Percentiles rank a stretch among this genome's conserved stretches.
These are phyloP conservation scores for Vigna nakashimae DNA, from an alignment of 306 rosid species.

Conservation along the genomic window DNA sequence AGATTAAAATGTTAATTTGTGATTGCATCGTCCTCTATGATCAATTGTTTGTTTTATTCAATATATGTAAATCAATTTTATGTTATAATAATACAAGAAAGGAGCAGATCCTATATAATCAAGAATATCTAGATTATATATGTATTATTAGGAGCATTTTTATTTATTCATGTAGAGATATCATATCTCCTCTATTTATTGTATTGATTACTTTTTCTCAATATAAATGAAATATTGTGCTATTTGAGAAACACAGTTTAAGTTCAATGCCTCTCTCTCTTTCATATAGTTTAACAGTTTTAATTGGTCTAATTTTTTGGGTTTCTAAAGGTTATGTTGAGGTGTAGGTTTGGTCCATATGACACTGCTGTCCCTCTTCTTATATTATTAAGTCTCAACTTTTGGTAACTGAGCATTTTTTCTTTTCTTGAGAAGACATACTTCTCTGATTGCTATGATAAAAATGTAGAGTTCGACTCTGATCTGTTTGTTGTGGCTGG, in stretches of 20 bases:
- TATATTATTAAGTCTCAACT: constrained; percentile 4
- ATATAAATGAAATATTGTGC: too few relatives aligned
- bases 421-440: constrained; percentile 24
- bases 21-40: neutral
- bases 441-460: constrained; percentile 19
- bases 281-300: too few relatives aligned
- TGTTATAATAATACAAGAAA: too few relatives aligned
- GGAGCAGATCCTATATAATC: too few relatives aligned
- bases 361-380: constrained; percentile 28
- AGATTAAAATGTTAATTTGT: constrained; percentile 29
- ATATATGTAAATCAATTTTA: constrained; percentile 4
- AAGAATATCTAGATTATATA: too few relatives aligned
- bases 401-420: constrained; percentile 13
- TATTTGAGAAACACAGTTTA: too few relatives aligned
- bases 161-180: too few relatives aligned
- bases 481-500: constrained; percentile 35
- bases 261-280: too few relatives aligned
- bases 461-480: constrained; percentile 11
- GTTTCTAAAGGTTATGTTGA: constrained; percentile 9
- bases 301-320: constrained; percentile 12
- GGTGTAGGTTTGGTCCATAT: neutral
- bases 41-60: constrained; percentile 22
- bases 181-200: too few relatives aligned
- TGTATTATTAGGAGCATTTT: too few relatives aligned
- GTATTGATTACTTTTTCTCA: too few relatives aligned